phyloP scores from a whole-genome alignment of 108 stramenopile genomes.

The Cyclotella distinguenda region DNA sequence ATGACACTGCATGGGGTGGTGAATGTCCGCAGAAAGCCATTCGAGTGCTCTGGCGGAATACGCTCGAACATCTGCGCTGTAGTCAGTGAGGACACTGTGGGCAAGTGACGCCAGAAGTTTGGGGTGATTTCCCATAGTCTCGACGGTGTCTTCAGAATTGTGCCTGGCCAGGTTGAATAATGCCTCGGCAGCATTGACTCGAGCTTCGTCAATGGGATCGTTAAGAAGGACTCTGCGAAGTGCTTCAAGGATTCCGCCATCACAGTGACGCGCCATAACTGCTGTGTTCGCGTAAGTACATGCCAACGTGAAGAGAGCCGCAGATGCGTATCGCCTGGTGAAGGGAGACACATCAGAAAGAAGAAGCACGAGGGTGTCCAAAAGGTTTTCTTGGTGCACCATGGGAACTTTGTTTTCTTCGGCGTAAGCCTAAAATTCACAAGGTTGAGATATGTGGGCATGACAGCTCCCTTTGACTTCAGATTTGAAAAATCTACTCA shows the following conservation, averaged over 20 bases:
- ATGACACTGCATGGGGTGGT: constrained; percentile 41
- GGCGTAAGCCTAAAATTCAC: constrained; percentile 37
- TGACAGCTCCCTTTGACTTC: not conserved
- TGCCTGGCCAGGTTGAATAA: constrained; percentile 48
- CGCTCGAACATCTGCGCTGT: constrained; percentile 44
- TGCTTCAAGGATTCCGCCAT: constrained; percentile 49
- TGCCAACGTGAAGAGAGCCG: constrained; percentile 56
- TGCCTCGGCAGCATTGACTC: constrained; percentile 51
- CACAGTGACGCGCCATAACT: constrained; percentile 46
- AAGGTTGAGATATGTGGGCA: not conserved
- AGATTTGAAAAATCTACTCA: constrained; percentile 1
- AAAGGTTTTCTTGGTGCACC: constrained; percentile 49
- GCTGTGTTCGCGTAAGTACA: constrained; percentile 52
- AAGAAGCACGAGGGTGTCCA: constrained; percentile 44
- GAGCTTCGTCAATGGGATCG: constrained; percentile 46
- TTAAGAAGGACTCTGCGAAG: constrained; percentile 41
- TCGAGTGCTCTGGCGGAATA: constrained; percentile 46
- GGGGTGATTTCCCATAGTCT: constrained; percentile 44
- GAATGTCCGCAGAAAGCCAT: constrained; percentile 47
- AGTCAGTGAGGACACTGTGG: constrained; percentile 44
- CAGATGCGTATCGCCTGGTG: constrained; percentile 53
- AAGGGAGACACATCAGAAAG: constrained; percentile 47
- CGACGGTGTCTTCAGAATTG: constrained; percentile 39
- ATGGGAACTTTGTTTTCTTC: constrained; percentile 58
- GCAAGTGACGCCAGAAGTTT: constrained; percentile 42